Percentiles rank a stretch among this genome's conserved stretches.
Evolutionary conservation across 1,139 yeast species (phyloP).

Genomic region (Wickerhamomyces sp.): DNA sequence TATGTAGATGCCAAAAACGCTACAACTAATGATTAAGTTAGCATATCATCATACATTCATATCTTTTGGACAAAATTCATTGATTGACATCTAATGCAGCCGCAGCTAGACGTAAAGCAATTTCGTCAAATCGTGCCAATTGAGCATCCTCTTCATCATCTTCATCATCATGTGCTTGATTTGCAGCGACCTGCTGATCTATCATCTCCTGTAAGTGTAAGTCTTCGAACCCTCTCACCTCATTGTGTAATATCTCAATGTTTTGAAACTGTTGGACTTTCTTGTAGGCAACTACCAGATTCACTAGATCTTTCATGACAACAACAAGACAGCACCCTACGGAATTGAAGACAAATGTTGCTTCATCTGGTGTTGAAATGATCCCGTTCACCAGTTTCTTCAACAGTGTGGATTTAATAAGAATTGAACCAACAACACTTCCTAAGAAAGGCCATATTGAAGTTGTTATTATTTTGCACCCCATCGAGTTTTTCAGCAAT

Average conservation of each 20-base stretch:
- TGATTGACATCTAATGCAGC: too few relatives aligned
- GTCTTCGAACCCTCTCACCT: slow-evolving; percentile 7
- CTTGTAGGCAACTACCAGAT: slow-evolving; percentile 32
- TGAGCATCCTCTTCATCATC: neutral
- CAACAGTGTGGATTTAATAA: slow-evolving; percentile 16
- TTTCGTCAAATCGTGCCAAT: too few relatives aligned
- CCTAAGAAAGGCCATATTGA: slow-evolving; percentile 35
- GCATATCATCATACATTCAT: too few relatives aligned
- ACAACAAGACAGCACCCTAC: slow-evolving; percentile 38
- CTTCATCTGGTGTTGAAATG: slow-evolving; percentile 35
- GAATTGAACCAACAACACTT: slow-evolving; percentile 19
- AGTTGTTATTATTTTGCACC: slow-evolving; percentile 26
- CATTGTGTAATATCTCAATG: slow-evolving; percentile 23
- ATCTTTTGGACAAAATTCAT: too few relatives aligned
- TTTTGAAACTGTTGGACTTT: slow-evolving; percentile 30
- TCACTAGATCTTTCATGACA: slow-evolving; percentile 34
- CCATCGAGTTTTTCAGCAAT: slow-evolving; percentile 18
- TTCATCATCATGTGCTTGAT: neutral
- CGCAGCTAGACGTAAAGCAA: too few relatives aligned
- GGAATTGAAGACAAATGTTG: slow-evolving; percentile 39
- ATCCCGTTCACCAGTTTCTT: slow-evolving; percentile 13
- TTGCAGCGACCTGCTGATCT: neutral
- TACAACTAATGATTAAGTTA: too few relatives aligned
- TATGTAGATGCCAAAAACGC: too few relatives aligned
- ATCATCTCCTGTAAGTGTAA: neutral